These are phyloP conservation scores for Didymella sp. DNA, from an alignment of 2,329 filamentous ascomycete genomes.

Conservation along the genomic window DNA sequence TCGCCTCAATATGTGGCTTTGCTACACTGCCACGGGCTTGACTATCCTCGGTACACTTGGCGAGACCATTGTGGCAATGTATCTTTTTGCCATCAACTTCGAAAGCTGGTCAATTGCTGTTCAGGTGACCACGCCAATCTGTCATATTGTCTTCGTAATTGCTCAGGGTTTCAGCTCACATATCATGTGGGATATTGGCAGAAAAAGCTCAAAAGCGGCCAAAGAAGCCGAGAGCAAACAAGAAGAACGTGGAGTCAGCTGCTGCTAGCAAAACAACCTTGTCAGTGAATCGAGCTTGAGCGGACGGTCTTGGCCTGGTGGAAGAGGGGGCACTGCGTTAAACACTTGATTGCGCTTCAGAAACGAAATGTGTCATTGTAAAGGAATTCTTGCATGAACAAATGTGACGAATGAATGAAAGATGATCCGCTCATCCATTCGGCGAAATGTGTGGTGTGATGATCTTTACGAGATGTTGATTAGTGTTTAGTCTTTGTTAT, in stretches of 20 bases:
- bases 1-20: conserved; percentile 6
- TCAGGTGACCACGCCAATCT: neutral
- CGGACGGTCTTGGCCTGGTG: no score
- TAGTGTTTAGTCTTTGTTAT: neutral
- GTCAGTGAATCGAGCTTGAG: neutral
- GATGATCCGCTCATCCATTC: neutral
- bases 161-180: neutral
- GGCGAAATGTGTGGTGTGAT: neutral
- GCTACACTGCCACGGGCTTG: neutral
- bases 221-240: neutral
- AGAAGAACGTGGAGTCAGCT: neutral
- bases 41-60: neutral
- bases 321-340: neutral
- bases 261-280: neutral
- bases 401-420: neutral
- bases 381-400: neutral
- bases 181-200: neutral
- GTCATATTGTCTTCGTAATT: neutral
- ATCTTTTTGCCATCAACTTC: neutral
- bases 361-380: neutral
- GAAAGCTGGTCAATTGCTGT: neutral
- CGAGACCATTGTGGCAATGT: conserved; percentile 4
- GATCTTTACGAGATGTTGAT: neutral
- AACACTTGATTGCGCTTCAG: neutral
- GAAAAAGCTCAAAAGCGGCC: neutral